Base-by-base conservation (phyloP, 2,329 filamentous ascomycete species). In the Helotiales sp. region DNA sequence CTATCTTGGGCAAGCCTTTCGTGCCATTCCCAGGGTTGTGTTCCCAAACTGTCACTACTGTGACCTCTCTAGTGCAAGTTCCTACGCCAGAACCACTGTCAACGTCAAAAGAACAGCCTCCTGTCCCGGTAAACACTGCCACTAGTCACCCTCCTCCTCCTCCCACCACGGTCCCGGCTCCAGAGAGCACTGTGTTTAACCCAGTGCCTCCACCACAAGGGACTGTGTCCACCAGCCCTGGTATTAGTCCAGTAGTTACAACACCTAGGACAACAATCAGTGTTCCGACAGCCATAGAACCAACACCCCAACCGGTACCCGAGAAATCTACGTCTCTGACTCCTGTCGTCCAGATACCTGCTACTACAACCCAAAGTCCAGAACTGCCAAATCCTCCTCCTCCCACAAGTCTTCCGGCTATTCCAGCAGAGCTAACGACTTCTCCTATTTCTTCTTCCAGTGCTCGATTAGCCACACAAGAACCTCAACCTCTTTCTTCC, bases 41-140 rank as follows among this genome's bases (percentile, higher is more conserved):
- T 57, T 59, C 50, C 13, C 17, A 47, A 15, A 67, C 67, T 20
- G 15, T 67, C 26, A 69, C 63, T 26, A 24, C 55, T 54, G 47
- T 61, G 13, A 40, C 32, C 8, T 17, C 30, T 40, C 30, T 26
- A 32, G 52, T 57, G n/a, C 28, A 49, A 32, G 49, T 26, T 26
- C 8, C 40, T 30, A 6, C 15, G 8, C 20, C 55, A 34, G 6
- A 47, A 40, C 17, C 43, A 28, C 20, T 47, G 13, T 43, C 20
- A 10, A 54, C 40, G 20, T 50, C 55, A 15, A 37, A 6, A 32
- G 34, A 11, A 37, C 13, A 50, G 4, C 20, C 40, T 28, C 43
- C 54, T 40, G 28, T n/a, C n/a, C 49, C 54, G 6, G 26, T 40
- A 2, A 37, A 37, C 8, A 57, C 32, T 37, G 11, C 32, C 8